Conservation (phyloP, 176 grass and related monocot species). For the Bolboschoenus planiculmis region DNA sequence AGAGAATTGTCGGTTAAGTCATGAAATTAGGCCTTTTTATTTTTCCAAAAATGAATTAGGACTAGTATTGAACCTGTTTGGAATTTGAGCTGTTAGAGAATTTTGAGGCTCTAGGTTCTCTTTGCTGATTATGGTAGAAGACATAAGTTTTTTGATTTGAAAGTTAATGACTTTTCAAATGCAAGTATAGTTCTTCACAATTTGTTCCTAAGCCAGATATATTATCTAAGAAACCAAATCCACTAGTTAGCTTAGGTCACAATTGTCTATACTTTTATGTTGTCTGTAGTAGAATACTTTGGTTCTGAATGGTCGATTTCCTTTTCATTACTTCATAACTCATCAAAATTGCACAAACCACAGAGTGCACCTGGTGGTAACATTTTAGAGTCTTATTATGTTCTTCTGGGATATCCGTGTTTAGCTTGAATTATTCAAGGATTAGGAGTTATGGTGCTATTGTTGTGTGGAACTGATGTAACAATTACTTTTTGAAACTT, state of each 20-base stretch:
- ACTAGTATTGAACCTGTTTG: not conserved
- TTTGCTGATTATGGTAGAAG: not conserved
- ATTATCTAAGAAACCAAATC: not conserved
- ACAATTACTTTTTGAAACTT: not conserved
- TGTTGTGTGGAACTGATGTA: not conserved
- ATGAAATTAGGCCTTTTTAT: not conserved
- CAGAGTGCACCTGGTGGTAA: not conserved
- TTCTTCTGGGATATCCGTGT: slow-evolving; percentile 11
- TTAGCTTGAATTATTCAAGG: not conserved
- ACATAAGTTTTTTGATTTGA: not conserved
- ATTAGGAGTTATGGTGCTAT: not conserved
- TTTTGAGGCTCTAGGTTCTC: not conserved
- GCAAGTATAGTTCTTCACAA: not conserved
- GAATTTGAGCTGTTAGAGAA: not conserved
- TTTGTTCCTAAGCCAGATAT: not conserved
- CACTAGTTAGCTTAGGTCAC: not conserved
- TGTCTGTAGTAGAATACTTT: not conserved
- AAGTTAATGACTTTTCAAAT: not conserved
- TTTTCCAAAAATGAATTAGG: not conserved
- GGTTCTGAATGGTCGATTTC: not conserved
- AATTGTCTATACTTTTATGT: not conserved
- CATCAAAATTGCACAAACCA: not conserved
- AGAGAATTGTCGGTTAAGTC: not conserved
- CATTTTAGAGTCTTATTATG: not conserved
- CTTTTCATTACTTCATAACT: not conserved